Base-by-base conservation (phyloP, 2,329 filamentous ascomycete genomes). In the Colletotrichum truncatum region DNA sequence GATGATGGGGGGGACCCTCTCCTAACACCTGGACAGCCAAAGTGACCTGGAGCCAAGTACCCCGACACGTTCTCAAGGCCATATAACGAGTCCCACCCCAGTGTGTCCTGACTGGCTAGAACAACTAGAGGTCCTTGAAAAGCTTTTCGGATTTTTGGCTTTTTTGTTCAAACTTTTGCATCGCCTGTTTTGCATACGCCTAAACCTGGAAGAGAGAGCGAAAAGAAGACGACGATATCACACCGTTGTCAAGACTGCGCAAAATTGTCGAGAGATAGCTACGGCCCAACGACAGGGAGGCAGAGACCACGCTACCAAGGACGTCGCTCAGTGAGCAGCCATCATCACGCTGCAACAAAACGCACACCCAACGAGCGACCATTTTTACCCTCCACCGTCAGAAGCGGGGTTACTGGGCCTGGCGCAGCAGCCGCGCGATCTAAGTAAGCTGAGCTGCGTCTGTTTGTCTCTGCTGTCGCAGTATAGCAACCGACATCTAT, bases 11-110 rank as follows among this genome's bases (percentile, higher is more conserved):
- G 62, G 39, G 39, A 21, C 30, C 21, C 34, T 23, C n/a, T n/a
- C n/a, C 49, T 55, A 61, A 51, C 57, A 61, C 16, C 26, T 36
- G 28, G 49, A 51, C n/a, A 39, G 48, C 14, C 14, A 36, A 25
- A 53, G 62, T 61, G 57, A 65, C 62, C 32, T 65, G 18, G 21
- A 49, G 34, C 21, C 21, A 49, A 65, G 57, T 65, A 49, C 43
- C 39, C n/a, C n/a, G n/a, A n/a, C n/a, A n/a, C 16, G n/a, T 28
- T 49, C 51, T 41, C 41, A 28, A 34, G 26, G 18, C 48, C 48
- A 60, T 60, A 62, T 51, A 62, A 65, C 49, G 32, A 65, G 62
- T 65, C 57, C 57, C 62, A 62, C 62, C 41, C 49, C 34, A 25
- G 36, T 28, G 38, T 26, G 26, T 34, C 32, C n/a, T n/a, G n/a